Base-by-base conservation (phyloP, 192 early-diverging fungal species). In the Backusella morwellensis region DNA sequence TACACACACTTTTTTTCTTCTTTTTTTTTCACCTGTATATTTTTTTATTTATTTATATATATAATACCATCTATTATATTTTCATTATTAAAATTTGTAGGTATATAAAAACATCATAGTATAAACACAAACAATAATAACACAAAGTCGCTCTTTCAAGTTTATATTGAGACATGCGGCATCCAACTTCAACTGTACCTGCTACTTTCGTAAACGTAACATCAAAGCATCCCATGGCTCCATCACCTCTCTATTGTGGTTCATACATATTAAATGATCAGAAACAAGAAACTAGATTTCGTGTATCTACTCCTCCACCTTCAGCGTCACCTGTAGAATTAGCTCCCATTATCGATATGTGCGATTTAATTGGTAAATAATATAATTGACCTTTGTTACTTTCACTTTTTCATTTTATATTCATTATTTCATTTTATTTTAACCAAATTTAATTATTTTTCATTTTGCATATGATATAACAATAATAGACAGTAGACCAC, bases 401-500 rank as follows among this genome's bases (percentile, higher is more conserved):
- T 63, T 14, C 26, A 63, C n/a, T 26, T 11, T 63, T 26, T 29
- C 56, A 63, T 63, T 63, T 29, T 63, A 29, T 44, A 44, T 44
- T 17, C 26, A 63, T 63, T 63, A 63, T 63, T 63, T 29, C 56
- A 63, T 63, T 63, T 29, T 63, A 29, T 63, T 26, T 26, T 29
- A 26, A 63, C 56, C 56, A 3, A 29, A 63, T 63, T 63, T 63
- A 63, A 63, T 63, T 29, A 12, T 29, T 29, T 59, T 23, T 59
- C 23, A 23, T 26, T 59, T 59, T 59, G n/a, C 11, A 59, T 59
- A 23, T 26, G n/a, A 26, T 71, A 29, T 26, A 29, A 29, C 32
- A 32, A n/a, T 72, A 50, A 41, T 50, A 72, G 70, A 72, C 44
- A 29, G 42, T 41, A 72, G 70, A 50, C 70, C 70, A 72, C 70